Evolutionary conservation across 495 filamentous ascomycete genomes (phyloP).

Genomic region (Lepraria neglecta): DNA sequence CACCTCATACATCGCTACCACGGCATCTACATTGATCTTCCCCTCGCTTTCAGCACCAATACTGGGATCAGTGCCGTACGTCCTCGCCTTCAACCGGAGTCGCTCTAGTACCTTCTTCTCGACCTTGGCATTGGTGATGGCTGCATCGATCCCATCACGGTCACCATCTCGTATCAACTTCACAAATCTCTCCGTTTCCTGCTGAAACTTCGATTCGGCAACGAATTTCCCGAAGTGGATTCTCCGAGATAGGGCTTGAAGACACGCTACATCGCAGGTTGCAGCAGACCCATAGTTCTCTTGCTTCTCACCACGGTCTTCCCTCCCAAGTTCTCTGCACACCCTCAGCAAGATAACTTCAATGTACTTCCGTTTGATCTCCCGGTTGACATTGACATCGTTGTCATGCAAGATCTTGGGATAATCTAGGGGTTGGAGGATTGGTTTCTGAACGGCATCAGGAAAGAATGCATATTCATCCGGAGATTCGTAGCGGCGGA

Average conservation of each 20-base stretch:
- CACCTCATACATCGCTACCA: conserved; percentile 88
- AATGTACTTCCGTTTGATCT: conserved; percentile 81
- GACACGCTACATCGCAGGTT: conserved; percentile 80
- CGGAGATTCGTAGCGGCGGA: conserved; percentile 90
- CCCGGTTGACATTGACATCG: conserved; percentile 81
- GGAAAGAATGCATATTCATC: conserved; percentile 99
- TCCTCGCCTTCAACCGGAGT: conserved; percentile 83
- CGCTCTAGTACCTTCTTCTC: conserved; percentile 89
- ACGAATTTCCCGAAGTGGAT: conserved; percentile 99
- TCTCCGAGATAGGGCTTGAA: conserved; percentile 85
- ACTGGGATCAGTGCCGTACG: conserved; percentile 88
- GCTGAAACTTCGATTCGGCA: conserved; percentile 92
- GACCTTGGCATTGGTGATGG: conserved; percentile 84
- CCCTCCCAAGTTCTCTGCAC: conserved; percentile 63
- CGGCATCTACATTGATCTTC: conserved; percentile 90
- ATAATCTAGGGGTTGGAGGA: conserved; percentile 83
- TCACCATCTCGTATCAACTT: conserved; percentile 72
- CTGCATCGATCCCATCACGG: conserved; percentile 70
- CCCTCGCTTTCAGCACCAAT: conserved; percentile 45
- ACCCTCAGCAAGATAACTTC: conserved; percentile 73
- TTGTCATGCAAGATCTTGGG: conserved; percentile 88
- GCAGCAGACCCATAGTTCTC: conserved; percentile 96
- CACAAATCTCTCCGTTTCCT: conserved; percentile 74
- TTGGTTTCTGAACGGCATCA: conserved; percentile 66
- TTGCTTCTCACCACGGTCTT: conserved; percentile 74